phyloP scores from a whole-genome alignment of 1,139 yeast genomes.

The Lodderomyces metapsilosis region DNA sequence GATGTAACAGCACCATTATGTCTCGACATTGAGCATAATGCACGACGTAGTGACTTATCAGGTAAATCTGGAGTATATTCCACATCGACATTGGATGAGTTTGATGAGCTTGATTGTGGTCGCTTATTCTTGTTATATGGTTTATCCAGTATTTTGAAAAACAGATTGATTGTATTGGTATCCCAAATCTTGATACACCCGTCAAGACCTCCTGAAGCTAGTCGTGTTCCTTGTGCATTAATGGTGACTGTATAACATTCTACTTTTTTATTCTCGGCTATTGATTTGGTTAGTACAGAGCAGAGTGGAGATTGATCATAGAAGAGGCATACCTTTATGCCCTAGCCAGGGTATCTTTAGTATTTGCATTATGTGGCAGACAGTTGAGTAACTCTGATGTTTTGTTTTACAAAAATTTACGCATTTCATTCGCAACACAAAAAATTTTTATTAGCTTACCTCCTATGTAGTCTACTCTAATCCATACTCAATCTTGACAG shows the following conservation, averaged over 20 bases:
- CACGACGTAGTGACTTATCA: constrained; percentile 45
- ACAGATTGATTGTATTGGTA: constrained; percentile 37
- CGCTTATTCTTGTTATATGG: constrained; percentile 5
- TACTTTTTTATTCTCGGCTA: constrained; percentile 74
- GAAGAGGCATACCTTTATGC: constrained; percentile 52
- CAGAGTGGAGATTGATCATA: not conserved
- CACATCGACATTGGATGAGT: not conserved
- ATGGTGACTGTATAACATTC: constrained; percentile 86
- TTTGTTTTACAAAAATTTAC: not conserved
- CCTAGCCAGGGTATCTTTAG: constrained; percentile 84
- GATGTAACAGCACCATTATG: constrained; percentile 94
- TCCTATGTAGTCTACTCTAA: constrained; percentile 13
- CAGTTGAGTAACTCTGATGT: not conserved
- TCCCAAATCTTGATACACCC: constrained; percentile 95
- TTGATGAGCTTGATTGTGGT: not conserved
- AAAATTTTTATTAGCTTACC: too few relatives aligned
- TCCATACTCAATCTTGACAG: constrained; percentile 46
- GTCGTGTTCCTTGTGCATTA: constrained; percentile 74
- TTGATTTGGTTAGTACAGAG: constrained; percentile 4
- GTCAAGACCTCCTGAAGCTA: constrained; percentile 95
- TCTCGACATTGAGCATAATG: constrained; percentile 77
- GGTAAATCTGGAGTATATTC: constrained; percentile 20
- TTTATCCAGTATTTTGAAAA: constrained; percentile 14
- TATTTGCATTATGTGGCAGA: constrained; percentile 53
- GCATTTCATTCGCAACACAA: not conserved